Conservation (phyloP, 345 rosid species). For the Euphorbia tirucalli region DNA sequence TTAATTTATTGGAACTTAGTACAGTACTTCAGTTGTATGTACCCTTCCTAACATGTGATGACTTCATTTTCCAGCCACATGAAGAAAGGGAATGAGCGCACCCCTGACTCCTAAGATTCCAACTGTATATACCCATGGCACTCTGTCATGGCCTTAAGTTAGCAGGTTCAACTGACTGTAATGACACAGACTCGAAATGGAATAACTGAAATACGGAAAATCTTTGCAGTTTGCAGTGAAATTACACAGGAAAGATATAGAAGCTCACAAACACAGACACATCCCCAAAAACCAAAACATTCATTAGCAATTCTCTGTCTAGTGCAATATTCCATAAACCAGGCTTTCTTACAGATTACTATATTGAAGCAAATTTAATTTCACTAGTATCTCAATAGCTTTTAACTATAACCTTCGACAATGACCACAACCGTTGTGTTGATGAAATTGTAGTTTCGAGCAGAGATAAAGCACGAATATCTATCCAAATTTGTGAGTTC, state of each 20-base stretch:
- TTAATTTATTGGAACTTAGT: too few species aligned
- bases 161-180: too few species aligned
- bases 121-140: too few species aligned
- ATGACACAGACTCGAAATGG: background rate
- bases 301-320: background rate
- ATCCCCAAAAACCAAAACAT: background rate
- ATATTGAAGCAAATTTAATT: background rate
- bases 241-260: background rate
- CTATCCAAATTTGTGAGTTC: too few species aligned
- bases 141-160: too few species aligned
- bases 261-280: constrained; percentile 2
- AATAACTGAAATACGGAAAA: background rate
- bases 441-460: too few species aligned
- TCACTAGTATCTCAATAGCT: background rate
- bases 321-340: background rate
- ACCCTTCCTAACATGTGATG: background rate
- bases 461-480: too few species aligned
- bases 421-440: too few species aligned
- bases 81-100: background rate
- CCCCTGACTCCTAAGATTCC: too few species aligned
- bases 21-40: background rate
- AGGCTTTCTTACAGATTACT: background rate
- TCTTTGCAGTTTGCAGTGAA: background rate
- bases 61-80: background rate
- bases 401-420: too few species aligned